Evolutionary conservation across 345 rosid genomes (phyloP).

Genomic region (Syzygium oleosum): DNA sequence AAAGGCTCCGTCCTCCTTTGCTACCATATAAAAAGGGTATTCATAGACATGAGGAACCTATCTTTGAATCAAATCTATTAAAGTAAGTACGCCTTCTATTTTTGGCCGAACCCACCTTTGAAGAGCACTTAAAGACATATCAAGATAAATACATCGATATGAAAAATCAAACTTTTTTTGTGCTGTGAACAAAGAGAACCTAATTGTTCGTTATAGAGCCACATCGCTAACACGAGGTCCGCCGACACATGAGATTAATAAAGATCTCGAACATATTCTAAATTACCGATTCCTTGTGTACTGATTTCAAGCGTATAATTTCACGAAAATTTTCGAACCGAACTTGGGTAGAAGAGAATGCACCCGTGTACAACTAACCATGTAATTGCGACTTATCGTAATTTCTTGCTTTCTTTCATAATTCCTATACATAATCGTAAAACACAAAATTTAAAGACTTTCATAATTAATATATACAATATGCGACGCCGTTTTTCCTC

Average conservation of each 20-base stretch:
- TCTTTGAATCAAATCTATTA: background rate
- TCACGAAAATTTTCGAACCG: background rate
- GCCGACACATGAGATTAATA: background rate
- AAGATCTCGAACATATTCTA: background rate
- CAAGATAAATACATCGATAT: background rate
- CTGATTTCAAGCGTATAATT: background rate
- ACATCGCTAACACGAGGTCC: background rate
- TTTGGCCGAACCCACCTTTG: accelerated
- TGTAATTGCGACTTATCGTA: background rate
- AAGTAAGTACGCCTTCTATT: background rate
- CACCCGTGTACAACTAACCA: background rate
- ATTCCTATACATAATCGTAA: background rate
- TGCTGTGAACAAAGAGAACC: too few relatives aligned
- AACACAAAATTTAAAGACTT: background rate
- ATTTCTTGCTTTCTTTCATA: background rate
- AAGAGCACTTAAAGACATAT: background rate
- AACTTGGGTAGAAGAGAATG: too few relatives aligned
- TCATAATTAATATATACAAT: background rate
- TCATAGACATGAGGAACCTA: background rate
- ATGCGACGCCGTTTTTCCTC: background rate
- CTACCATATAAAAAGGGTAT: background rate
- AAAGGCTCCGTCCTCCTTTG: background rate
- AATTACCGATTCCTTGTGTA: background rate
- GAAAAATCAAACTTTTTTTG: background rate
- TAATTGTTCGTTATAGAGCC: background rate